A percentile compares a stretch with the other conserved stretches of the same genome.
Evolutionary conservation across 768 basidiomycete genomes (phyloP).

Genomic region (Antrodiella citrinella): DNA sequence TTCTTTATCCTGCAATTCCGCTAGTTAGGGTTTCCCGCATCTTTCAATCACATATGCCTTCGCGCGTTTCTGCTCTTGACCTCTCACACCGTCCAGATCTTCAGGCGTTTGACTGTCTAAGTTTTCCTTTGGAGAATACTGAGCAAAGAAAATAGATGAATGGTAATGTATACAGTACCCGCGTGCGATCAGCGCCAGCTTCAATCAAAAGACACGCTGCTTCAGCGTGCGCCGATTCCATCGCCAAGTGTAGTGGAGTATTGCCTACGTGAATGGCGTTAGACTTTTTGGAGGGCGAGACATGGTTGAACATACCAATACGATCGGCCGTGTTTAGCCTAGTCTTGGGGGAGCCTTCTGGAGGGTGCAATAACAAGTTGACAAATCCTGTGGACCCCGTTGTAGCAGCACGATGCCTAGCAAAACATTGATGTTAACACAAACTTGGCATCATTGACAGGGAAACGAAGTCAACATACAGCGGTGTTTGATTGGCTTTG

Average conservation of each 20-base stretch:
- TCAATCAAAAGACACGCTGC: constrained; percentile 88
- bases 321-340: constrained; percentile 84
- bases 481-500: constrained; percentile 84
- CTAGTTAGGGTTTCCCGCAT: constrained; percentile 50
- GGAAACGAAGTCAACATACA: constrained; percentile 42
- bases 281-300: background rate
- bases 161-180: constrained; percentile 37
- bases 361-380: constrained; percentile 74
- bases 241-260: constrained; percentile 92
- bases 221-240: constrained; percentile 93
- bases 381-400: constrained; percentile 91
- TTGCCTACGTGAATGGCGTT: constrained; percentile 51
- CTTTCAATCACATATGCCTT: constrained; percentile 66
- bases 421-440: background rate
- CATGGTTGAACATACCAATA: constrained; percentile 37
- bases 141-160: background rate
- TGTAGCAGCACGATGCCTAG: constrained; percentile 90
- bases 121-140: no score
- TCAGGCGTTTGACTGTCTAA: constrained; percentile 83
- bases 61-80: constrained; percentile 75
- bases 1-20: background rate
- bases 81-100: constrained; percentile 85
- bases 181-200: constrained; percentile 86
- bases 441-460: background rate
- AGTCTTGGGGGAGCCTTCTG: constrained; percentile 65